Percentiles rank a stretch among this genome's conserved stretches.
These are phyloP conservation scores for Yarrowia osloensis DNA, from an alignment of 805 yeast species.

Conservation along the genomic window DNA sequence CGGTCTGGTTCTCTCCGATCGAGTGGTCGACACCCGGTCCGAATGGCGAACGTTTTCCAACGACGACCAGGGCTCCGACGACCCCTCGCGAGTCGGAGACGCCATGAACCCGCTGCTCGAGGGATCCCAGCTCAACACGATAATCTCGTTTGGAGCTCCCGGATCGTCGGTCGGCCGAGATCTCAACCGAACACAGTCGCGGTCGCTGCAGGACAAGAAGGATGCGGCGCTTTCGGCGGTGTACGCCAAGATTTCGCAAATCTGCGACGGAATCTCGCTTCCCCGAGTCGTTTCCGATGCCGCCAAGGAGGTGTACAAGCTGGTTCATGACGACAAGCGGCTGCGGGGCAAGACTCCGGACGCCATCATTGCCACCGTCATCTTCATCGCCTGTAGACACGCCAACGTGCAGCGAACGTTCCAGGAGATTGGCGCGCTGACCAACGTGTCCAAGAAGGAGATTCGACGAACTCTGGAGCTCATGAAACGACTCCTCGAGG, in stretches of 20 bases:
- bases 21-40: slow-evolving; percentile 90
- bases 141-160: slow-evolving; percentile 84
- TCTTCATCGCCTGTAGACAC: slow-evolving; percentile 89
- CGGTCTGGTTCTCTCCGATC: slow-evolving; percentile 88
- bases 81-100: slow-evolving; percentile 99
- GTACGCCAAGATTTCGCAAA: slow-evolving; percentile 84
- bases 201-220: slow-evolving; percentile 78
- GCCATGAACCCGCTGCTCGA: slow-evolving; percentile 91
- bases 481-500: slow-evolving; percentile 65
- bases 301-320: slow-evolving; percentile 92
- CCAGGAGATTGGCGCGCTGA: slow-evolving; percentile 92
- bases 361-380: slow-evolving; percentile 94
- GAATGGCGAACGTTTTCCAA: slow-evolving; percentile 99
- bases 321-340: slow-evolving; percentile 83
- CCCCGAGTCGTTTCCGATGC: slow-evolving; percentile 97
- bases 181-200: slow-evolving; percentile 84
- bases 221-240: slow-evolving; percentile 88
- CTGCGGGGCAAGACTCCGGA: slow-evolving; percentile 90
- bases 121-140: slow-evolving; percentile 87
- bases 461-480: slow-evolving; percentile 88
- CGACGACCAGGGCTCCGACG: slow-evolving; percentile 97
- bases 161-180: slow-evolving; percentile 88
- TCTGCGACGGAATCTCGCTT: slow-evolving; percentile 94
- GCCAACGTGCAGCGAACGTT: slow-evolving; percentile 93
- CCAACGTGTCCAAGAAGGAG: slow-evolving; percentile 90